Conservation (phyloP, 2,329 filamentous ascomycete species). For the Penicillium sp. region DNA sequence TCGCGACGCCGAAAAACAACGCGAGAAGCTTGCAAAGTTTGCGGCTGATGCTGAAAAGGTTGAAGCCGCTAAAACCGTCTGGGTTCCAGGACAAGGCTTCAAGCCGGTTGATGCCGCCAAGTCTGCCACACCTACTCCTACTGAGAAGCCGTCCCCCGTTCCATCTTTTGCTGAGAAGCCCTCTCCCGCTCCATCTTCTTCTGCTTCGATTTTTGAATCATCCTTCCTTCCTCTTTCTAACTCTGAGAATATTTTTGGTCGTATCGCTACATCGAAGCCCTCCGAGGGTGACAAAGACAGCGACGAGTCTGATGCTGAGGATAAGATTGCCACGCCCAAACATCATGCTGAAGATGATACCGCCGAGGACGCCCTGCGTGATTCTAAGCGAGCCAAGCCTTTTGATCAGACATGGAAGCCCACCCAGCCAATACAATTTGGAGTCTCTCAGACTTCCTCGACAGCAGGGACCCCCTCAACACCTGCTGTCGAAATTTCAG, state of each 20-base stretch:
- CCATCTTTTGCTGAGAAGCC: slow-evolving; percentile 7
- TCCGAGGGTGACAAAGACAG: slow-evolving; percentile 27
- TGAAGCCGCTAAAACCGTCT: slow-evolving; percentile 22
- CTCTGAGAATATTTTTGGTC: slow-evolving; percentile 39
- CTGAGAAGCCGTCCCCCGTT: slow-evolving; percentile 4
- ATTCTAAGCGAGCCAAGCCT: slow-evolving; percentile 21
- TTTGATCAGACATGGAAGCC: slow-evolving; percentile 51
- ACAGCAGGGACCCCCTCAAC: slow-evolving; percentile 17
- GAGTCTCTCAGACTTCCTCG: slow-evolving; percentile 24
- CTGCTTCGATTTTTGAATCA: slow-evolving; percentile 31
- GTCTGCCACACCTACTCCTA: not conserved
- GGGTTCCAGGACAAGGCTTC: slow-evolving; percentile 34
- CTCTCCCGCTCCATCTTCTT: slow-evolving; percentile 11
- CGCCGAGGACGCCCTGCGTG: slow-evolving; percentile 17
- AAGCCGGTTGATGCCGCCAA: slow-evolving; percentile 30
- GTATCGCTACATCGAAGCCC: slow-evolving; percentile 32
- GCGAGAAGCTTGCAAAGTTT: slow-evolving; percentile 45
- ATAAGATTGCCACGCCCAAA: slow-evolving; percentile 20
- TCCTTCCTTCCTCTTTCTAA: slow-evolving; percentile 27
- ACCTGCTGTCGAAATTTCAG: slow-evolving; percentile 22
- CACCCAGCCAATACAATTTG: slow-evolving; percentile 50
- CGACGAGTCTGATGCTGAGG: slow-evolving; percentile 20
- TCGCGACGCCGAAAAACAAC: slow-evolving; percentile 47
- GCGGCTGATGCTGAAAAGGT: slow-evolving; percentile 35
- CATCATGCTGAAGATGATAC: slow-evolving; percentile 18